These are phyloP conservation scores for Chrysanthemum seticuspe DNA, from an alignment of 129 eudicot species.

Conservation along the genomic window DNA sequence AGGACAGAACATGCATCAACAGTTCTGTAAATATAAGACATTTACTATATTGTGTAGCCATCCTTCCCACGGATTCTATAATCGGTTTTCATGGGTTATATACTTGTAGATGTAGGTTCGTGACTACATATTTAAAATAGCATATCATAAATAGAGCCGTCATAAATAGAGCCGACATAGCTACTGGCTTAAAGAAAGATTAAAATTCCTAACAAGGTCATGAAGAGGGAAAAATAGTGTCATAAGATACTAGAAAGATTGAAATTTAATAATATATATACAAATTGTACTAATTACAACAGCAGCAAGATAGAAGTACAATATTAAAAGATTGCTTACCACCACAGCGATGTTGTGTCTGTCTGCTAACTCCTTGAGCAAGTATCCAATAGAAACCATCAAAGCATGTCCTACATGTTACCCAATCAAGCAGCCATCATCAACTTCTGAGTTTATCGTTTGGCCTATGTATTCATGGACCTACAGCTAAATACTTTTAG, in stretches of 20 bases:
- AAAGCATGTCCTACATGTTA: constrained; percentile 65
- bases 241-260: too few relatives aligned
- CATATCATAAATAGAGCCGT: not conserved
- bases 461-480: not conserved
- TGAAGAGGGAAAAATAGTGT: too few relatives aligned
- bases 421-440: constrained; percentile 14
- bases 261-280: too few relatives aligned
- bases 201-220: not conserved
- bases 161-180: not conserved
- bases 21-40: too few relatives aligned
- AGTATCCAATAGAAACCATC: constrained; percentile 66
- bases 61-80: too few relatives aligned
- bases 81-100: too few relatives aligned
- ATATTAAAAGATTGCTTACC: constrained; percentile 35
- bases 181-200: not conserved
- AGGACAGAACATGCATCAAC: not conserved
- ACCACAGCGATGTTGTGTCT: constrained; percentile 55
- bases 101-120: too few relatives aligned
- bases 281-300: not conserved
- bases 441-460: constrained; percentile 13
- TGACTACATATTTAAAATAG: not conserved
- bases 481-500: not conserved
- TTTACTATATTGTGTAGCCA: too few relatives aligned
- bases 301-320: not conserved
- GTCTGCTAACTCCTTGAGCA: constrained; percentile 70